Percentiles rank a stretch among this genome's conserved stretches.
Conservation (phyloP, 2,329 filamentous ascomycete species). For the Neofusicoccum kwambonambiense region DNA sequence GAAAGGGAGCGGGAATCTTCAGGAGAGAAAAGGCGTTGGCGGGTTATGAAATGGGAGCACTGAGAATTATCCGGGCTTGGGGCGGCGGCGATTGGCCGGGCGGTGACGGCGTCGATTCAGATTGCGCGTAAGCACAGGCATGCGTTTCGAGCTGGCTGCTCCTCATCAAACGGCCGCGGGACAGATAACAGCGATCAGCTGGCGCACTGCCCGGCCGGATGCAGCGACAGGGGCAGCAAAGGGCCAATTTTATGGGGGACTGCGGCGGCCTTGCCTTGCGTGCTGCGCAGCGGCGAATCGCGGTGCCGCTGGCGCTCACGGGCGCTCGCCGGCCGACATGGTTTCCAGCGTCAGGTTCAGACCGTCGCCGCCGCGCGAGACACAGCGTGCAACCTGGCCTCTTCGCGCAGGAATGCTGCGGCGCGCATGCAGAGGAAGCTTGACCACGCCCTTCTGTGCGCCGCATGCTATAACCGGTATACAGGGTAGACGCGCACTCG, state of each 20-base stretch:
- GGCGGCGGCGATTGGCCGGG: conserved; percentile 17
- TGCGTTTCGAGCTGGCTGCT: conserved; percentile 15
- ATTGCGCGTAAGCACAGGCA: conserved; percentile 19
- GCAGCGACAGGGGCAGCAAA: conserved; percentile 17
- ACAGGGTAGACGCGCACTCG: background rate
- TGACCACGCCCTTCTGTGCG: background rate
- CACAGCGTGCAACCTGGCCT: conserved; percentile 14
- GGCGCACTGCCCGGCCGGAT: conserved; percentile 16
- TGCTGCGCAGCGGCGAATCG: conserved; percentile 13
- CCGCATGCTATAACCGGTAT: background rate
- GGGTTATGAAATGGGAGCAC: conserved; percentile 18
- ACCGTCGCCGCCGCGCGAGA: background rate
- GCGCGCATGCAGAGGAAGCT: background rate
- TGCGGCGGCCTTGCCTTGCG: conserved; percentile 17
- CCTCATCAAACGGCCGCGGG: conserved; percentile 18
- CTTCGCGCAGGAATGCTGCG: conserved; percentile 8
- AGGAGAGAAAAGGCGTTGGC: conserved; percentile 15
- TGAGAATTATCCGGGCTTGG: conserved; percentile 16
- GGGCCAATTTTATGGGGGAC: conserved; percentile 16
- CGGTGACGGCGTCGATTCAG: conserved; percentile 16
- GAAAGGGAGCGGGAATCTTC: conserved; percentile 17
- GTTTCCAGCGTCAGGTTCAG: conserved; percentile 1
- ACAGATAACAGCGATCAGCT: conserved; percentile 18
- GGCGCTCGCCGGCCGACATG: background rate
- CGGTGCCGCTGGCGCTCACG: conserved; percentile 5